Evolutionary conservation across 1,284 basidiomycete species (phyloP).

Genomic region (Ganoderma resinaceum): DNA sequence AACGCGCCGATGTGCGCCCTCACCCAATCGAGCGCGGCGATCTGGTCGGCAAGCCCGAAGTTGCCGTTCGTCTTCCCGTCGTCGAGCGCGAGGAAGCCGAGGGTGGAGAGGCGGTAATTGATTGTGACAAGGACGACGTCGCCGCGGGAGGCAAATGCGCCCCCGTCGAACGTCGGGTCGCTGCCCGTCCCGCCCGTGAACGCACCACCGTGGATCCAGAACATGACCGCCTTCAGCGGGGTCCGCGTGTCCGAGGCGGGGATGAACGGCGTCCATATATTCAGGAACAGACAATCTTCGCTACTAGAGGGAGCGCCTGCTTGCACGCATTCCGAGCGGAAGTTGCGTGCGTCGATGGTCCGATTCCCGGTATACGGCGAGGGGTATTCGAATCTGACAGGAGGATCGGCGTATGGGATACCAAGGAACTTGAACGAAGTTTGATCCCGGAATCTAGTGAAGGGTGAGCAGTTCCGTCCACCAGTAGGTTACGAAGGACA

Average conservation of each 20-base stretch:
- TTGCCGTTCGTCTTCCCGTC: constrained; percentile 49
- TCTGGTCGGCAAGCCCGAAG: constrained; percentile 49
- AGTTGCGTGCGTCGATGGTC: constrained; percentile 41
- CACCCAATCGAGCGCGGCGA: constrained; percentile 46
- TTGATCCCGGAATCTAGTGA: constrained; percentile 42
- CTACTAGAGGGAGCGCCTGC: constrained; percentile 33
- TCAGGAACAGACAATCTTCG: constrained; percentile 52
- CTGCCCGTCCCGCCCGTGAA: constrained; percentile 48
- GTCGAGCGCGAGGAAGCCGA: constrained; percentile 49
- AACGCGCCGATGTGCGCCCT: constrained; percentile 44
- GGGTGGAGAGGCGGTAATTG: constrained; percentile 53
- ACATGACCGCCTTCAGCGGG: constrained; percentile 49
- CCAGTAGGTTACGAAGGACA: background rate
- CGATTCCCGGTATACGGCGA: constrained; percentile 37
- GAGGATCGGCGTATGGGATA: constrained; percentile 44
- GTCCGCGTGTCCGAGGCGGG: constrained; percentile 32
- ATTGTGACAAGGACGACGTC: constrained; percentile 55
- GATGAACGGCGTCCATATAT: constrained; percentile 51
- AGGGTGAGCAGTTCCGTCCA: background rate
- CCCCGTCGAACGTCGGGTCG: constrained; percentile 37
- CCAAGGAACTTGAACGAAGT: constrained; percentile 46
- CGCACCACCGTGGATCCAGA: constrained; percentile 56
- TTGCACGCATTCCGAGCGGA: constrained; percentile 42
- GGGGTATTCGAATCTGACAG: constrained; percentile 43
- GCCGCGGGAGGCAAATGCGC: constrained; percentile 48